Evolutionary conservation across 208 protist genomes (phyloP), one percentile per base, ranked within the genome.

Genomic region (Vickermania spadyakhi): DNA sequence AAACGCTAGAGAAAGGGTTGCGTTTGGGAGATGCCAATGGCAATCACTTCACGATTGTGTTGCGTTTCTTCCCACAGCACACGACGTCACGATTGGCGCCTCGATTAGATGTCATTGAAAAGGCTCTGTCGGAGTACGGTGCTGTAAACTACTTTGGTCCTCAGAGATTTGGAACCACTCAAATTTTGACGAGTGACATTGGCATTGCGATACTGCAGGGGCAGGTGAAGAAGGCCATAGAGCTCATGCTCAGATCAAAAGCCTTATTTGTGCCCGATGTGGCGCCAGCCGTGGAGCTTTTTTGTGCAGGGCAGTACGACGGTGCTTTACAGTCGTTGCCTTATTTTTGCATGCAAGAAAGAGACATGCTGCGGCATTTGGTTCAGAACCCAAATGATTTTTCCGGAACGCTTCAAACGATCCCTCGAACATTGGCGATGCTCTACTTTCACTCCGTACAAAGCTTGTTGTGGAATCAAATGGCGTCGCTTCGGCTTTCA

Each of bases 141-240:
- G 93, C 91, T 21, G 68, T 97, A 50, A 98, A 98, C 77, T 98
- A 97, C 74, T 98, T 89, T 63, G 96, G 96, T 0, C 80, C 91
- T 3, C 95, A 98, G 69, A 85, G 94, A 26, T 98, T 97, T 68
- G 96, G 96, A 23, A 96, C 91, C 18, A 97, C 87, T 23, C 60
- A 60, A 5, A 70, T 96, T 18, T 79, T 96, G 51, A 98, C 96
- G 28, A 89, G 93, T 65, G 79, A 89, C 59, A 72, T 98, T 0
- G 96, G 94, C 28, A 7, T 90, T 0, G 66, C 72, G 28, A 62
- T 98, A 13, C 62, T 98, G 25, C 66, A 77, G 25, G 73, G 83
- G 11, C 52, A 90, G 26, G 93, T 79, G 54, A 60, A 91, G 30
- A 50, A 74, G 7, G 91, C 84, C 0, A 31, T 96, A 3, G 56